Percentiles rank a stretch among this genome's conserved stretches.
Conservation (phyloP, 495 filamentous ascomycete species). For the Talaromyces nanjingensis region DNA sequence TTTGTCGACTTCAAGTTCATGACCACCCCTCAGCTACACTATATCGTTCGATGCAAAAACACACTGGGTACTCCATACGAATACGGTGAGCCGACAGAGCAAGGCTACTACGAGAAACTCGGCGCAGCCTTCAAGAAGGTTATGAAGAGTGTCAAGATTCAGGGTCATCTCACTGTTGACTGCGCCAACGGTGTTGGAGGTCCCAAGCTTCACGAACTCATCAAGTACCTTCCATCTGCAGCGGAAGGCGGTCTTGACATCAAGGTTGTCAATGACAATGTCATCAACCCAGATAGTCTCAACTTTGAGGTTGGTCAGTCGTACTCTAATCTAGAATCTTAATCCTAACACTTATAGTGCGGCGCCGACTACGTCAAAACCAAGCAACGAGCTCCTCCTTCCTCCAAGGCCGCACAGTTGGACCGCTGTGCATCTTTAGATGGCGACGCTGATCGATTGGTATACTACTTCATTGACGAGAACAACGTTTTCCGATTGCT, state of each 20-base stretch:
- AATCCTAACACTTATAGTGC: slow-evolving; percentile 45
- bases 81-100: slow-evolving; percentile 83
- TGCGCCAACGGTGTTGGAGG: slow-evolving; percentile 97
- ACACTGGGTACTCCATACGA: slow-evolving; percentile 72
- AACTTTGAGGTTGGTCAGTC: slow-evolving; percentile 67
- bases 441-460: slow-evolving; percentile 88
- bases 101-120: slow-evolving; percentile 93
- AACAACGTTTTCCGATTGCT: slow-evolving; percentile 80
- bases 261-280: slow-evolving; percentile 84
- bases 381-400: slow-evolving; percentile 82
- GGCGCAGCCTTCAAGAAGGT: slow-evolving; percentile 71
- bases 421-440: slow-evolving; percentile 88
- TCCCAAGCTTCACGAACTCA: slow-evolving; percentile 78
- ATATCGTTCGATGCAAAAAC: slow-evolving; percentile 90
- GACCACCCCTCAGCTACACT: slow-evolving; percentile 95
- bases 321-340: not conserved
- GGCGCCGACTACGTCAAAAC: slow-evolving; percentile 98
- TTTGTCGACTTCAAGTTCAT: slow-evolving; percentile 76
- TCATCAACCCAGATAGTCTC: slow-evolving; percentile 77
- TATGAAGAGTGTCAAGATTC: slow-evolving; percentile 64
- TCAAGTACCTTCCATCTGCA: slow-evolving; percentile 69
- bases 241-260: slow-evolving; percentile 64
- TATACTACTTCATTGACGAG: slow-evolving; percentile 89
- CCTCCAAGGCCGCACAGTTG: slow-evolving; percentile 64
- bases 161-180: slow-evolving; percentile 74